Evolutionary conservation across 208 protist species (phyloP).

Genomic region (Leishmania arabica): DNA sequence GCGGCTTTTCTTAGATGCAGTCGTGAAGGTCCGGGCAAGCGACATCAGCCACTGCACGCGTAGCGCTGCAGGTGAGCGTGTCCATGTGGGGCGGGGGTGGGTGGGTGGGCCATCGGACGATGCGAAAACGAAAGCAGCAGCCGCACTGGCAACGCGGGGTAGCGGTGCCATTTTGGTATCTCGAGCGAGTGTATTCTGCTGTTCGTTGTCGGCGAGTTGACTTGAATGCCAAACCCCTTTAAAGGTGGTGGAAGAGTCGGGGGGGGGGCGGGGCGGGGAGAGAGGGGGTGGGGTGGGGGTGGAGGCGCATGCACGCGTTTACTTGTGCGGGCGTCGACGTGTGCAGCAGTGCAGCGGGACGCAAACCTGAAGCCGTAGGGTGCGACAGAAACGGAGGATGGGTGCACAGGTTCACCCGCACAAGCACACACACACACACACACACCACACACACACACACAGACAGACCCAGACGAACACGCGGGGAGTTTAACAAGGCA

Average conservation of each 20-base stretch:
- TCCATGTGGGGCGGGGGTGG: not conserved
- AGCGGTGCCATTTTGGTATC: not conserved
- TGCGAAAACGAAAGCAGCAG: not conserved
- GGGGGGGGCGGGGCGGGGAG: not conserved
- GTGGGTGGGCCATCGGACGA: not conserved
- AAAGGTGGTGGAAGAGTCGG: not conserved
- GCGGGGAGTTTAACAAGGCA: not conserved
- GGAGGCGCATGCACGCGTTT: not conserved
- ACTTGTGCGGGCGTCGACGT: not conserved
- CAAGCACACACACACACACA: not conserved
- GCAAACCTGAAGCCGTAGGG: not conserved
- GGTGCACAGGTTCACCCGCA: not conserved
- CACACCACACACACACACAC: not conserved
- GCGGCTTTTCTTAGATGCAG: not conserved
- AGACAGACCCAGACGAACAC: not conserved
- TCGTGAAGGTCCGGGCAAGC: not conserved
- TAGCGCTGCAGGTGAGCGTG: not conserved
- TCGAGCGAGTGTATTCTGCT: not conserved
- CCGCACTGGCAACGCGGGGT: not conserved
- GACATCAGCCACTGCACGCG: not conserved
- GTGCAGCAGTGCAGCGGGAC: not conserved
- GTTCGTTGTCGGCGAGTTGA: not conserved
- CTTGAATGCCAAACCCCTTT: not conserved
- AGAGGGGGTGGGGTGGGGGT: no score
- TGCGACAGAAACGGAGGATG: not conserved